These are phyloP conservation scores for Cercospora zeae-maydis DNA, from an alignment of 2,329 filamentous ascomycete species.

Conservation along the genomic window DNA sequence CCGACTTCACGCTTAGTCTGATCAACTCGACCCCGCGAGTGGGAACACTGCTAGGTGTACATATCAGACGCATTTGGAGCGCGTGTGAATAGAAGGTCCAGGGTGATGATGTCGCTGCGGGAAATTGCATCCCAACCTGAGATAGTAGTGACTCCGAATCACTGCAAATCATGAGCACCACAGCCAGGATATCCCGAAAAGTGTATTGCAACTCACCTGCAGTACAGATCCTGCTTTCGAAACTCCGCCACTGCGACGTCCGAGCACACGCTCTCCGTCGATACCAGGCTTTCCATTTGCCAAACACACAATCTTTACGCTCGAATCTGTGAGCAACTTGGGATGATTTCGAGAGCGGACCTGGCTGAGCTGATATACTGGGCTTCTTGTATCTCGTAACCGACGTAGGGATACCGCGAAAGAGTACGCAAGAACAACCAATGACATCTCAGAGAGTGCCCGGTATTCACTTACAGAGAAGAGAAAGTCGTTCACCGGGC, in stretches of 20 bases:
- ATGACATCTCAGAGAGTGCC: neutral
- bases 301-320: slow-evolving; percentile 4
- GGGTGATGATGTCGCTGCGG: neutral
- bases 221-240: neutral
- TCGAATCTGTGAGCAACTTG: neutral
- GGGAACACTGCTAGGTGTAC: neutral
- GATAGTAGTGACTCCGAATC: slow-evolving; percentile 2
- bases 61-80: slow-evolving; percentile 3
- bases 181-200: neutral
- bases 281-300: neutral
- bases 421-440: slow-evolving; percentile 5
- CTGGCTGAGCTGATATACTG: neutral
- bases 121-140: slow-evolving; percentile 3
- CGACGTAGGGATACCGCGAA: neutral
- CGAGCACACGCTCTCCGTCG: slow-evolving; percentile 9
- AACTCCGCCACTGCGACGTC: neutral
- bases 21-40: neutral
- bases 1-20: slow-evolving; percentile 6
- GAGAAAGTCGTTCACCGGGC: slow-evolving; percentile 10
- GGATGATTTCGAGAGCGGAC: neutral
- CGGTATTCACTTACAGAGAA: slow-evolving; percentile 6
- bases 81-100: slow-evolving; percentile 3
- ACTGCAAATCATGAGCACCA: neutral
- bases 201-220: slow-evolving; percentile 2
- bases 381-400: neutral